These are phyloP conservation scores for Annulohypoxylon maeteangense DNA, from an alignment of 495 filamentous ascomycete species.

Conservation along the genomic window DNA sequence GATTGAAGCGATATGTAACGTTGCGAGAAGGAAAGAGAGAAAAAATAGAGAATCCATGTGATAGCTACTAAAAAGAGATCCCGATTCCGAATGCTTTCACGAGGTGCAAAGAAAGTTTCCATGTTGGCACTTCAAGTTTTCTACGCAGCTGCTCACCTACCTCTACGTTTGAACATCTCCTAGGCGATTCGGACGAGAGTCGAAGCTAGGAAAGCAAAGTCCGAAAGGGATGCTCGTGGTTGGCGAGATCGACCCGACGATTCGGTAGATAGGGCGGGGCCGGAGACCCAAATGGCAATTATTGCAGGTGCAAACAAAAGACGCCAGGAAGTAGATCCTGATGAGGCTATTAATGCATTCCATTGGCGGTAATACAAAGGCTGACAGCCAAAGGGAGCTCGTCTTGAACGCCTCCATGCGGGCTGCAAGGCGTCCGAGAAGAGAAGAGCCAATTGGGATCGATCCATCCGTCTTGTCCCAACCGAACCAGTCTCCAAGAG, in stretches of 20 bases:
- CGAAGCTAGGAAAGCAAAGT: constrained; percentile 24
- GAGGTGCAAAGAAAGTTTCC: constrained; percentile 9
- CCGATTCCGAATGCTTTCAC: constrained; percentile 18
- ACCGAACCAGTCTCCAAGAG: not conserved
- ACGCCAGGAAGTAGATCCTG: constrained; percentile 30
- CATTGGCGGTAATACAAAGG: constrained; percentile 22
- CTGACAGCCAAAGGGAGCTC: constrained; percentile 21
- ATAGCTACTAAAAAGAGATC: constrained; percentile 16
- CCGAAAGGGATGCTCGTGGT: constrained; percentile 39
- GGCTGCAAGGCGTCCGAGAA: constrained; percentile 18
- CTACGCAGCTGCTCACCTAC: not conserved
- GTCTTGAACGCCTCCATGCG: constrained; percentile 29
- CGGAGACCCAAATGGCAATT: constrained; percentile 11
- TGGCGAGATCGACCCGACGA: constrained; percentile 38
- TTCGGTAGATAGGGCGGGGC: constrained; percentile 33
- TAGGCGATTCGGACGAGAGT: constrained; percentile 19
- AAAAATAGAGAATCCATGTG: constrained; percentile 18
- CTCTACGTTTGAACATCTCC: not conserved
- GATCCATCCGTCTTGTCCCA: constrained; percentile 7
- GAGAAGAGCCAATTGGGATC: constrained; percentile 29
- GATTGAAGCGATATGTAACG: constrained; percentile 29
- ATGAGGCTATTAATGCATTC: constrained; percentile 8
- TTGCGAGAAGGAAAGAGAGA: constrained; percentile 4
- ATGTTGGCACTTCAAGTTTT: constrained; percentile 16
- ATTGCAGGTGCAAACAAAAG: constrained; percentile 26